phyloP scores from a whole-genome alignment of 1,284 basidiomycete species.

The Jaminaea rosea region DNA sequence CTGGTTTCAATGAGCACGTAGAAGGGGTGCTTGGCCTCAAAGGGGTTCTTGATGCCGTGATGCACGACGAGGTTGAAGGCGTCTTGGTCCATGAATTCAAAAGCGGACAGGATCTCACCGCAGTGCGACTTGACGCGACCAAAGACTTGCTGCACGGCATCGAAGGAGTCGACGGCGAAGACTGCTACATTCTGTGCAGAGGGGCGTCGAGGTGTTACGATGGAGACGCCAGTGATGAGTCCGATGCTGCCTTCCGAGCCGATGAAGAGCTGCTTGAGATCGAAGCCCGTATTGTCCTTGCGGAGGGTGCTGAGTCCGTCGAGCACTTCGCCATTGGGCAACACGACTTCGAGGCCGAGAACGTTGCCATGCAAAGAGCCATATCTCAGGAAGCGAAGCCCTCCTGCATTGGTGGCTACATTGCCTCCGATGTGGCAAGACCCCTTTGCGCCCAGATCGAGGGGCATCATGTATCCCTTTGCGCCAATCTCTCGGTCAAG shows the following conservation, averaged over 20 bases:
- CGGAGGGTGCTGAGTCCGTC: constrained; percentile 54
- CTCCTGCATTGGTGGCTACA: constrained; percentile 93
- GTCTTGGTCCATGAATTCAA: constrained; percentile 88
- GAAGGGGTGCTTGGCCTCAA: constrained; percentile 38
- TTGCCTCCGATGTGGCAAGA: constrained; percentile 98
- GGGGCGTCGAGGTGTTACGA: constrained; percentile 84
- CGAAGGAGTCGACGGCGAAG: constrained; percentile 54
- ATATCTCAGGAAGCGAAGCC: constrained; percentile 83
- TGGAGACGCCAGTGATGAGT: constrained; percentile 87
- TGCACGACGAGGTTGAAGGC: constrained; percentile 68
- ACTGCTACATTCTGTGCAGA: constrained; percentile 54
- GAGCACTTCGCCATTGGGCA: constrained; percentile 80
- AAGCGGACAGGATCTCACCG: constrained; percentile 92
- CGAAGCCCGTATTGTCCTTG: constrained; percentile 99
- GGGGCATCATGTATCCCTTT: constrained; percentile 88
- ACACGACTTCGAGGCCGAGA: constrained; percentile 90
- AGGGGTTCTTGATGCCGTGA: constrained; percentile 41
- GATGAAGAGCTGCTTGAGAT: constrained; percentile 97
- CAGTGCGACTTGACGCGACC: constrained; percentile 60
- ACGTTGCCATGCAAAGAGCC: constrained; percentile 92
- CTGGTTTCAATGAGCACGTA: constrained; percentile 91
- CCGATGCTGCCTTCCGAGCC: constrained; percentile 94
- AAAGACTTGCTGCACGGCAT: constrained; percentile 54
- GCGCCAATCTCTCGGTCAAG: constrained; percentile 78
- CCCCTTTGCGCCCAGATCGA: constrained; percentile 96